A percentile compares a stretch with the other conserved stretches of the same genome.
phyloP scores from a whole-genome alignment of 176 grass and related monocot species.

The Triticum aestivum region DNA sequence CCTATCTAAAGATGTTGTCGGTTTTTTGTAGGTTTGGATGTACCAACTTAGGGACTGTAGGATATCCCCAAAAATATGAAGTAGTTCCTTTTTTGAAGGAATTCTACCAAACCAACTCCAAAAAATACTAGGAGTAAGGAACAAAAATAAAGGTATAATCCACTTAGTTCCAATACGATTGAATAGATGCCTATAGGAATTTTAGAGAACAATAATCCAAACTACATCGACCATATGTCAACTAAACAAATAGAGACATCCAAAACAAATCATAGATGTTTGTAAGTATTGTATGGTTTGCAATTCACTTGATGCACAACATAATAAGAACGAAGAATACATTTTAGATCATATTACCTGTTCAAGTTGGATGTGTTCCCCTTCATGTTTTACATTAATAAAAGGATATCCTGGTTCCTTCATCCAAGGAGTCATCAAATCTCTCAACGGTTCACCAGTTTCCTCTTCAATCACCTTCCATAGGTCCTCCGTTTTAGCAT shows the following conservation, averaged over 20 bases:
- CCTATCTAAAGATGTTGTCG: not conserved
- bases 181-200: not conserved
- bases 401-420: constrained; percentile 88
- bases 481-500: constrained; percentile 84
- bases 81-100: too few species aligned
- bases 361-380: constrained; percentile 50
- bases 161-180: not conserved
- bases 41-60: not conserved
- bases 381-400: constrained; percentile 46
- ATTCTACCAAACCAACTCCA: too few species aligned
- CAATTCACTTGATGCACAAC: not conserved
- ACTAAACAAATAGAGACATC: not conserved
- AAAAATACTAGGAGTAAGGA: too few species aligned
- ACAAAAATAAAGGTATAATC: not conserved
- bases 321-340: not conserved
- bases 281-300: not conserved
- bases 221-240: not conserved
- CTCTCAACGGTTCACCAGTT: constrained; percentile 65
- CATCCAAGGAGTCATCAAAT: constrained; percentile 70
- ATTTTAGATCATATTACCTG: constrained; percentile 40
- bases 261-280: not conserved
- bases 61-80: not conserved
- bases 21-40: not conserved
- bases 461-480: constrained; percentile 78
- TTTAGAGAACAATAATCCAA: not conserved